Evolutionary conservation across 192 early-diverging fungal genomes (phyloP).

Genomic region (Coemansia sp.): DNA sequence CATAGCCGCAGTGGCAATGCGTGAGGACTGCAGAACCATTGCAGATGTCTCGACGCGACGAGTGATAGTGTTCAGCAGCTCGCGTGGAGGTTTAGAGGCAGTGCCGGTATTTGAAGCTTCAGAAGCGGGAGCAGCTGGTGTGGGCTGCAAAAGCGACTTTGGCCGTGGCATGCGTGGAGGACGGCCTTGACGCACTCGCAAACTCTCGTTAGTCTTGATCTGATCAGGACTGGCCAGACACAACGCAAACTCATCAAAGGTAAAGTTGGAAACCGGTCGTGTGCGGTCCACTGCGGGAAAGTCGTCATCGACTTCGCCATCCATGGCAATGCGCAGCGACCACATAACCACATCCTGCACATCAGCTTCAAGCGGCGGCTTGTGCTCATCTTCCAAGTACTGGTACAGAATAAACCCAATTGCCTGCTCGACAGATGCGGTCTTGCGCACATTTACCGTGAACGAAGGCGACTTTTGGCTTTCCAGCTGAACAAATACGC

Average conservation of each 20-base stretch:
- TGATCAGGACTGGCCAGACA: conserved; percentile 74
- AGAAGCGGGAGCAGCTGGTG: not conserved
- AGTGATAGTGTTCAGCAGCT: conserved; percentile 5
- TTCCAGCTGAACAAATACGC: conserved; percentile 63
- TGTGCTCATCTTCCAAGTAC: conserved; percentile 70
- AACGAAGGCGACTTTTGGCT: conserved; percentile 54
- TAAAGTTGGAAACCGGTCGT: conserved; percentile 78
- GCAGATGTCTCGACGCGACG: conserved; percentile 25
- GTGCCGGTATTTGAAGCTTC: not conserved
- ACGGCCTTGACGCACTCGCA: conserved; percentile 46
- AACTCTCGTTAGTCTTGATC: conserved; percentile 55
- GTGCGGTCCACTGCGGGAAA: conserved; percentile 92
- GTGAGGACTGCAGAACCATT: conserved; percentile 38
- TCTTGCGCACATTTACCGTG: conserved; percentile 67
- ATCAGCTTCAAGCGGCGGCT: conserved; percentile 62
- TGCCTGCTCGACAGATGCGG: conserved; percentile 86
- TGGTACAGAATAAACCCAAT: conserved; percentile 91
- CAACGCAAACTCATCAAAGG: conserved; percentile 89
- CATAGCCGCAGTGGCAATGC: conserved; percentile 29
- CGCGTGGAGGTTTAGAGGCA: not conserved
- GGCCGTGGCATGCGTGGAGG: conserved; percentile 42
- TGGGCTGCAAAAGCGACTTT: conserved; percentile 15
- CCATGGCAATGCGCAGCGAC: conserved; percentile 91
- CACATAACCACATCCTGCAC: conserved; percentile 72
- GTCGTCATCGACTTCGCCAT: conserved; percentile 95